Evolutionary conservation across 179 eudicot species (phyloP), one percentile per base, ranked within the genome.

Genomic region (Silene noctiflora): DNA sequence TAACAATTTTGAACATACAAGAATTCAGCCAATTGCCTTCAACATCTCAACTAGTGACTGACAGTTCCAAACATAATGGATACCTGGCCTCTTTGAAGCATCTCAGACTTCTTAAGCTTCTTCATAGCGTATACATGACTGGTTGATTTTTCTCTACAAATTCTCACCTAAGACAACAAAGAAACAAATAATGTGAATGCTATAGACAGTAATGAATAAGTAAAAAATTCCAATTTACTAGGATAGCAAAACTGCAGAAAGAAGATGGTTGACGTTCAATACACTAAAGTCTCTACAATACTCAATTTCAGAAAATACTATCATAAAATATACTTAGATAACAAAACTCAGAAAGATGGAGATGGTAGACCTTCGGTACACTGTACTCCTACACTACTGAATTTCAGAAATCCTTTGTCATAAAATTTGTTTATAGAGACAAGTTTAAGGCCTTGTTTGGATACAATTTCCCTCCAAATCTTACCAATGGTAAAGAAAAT

Each of bases 11-110:
- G 35, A 74, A 22, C 8, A 42, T 31, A 69, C 33, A 27, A 24
- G 39, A 42, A 76, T 64, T 67, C 77, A 82, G 79, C 27, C 71
- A 67, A 42, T 65, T 53, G 68, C 20, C 63, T 72, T 35, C 60
- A 59, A 14, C 33, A 59, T 74, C 72, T 44, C 73, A 17, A 56
- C 29, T 24, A 35, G 61, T 39, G 65, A 61, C 60, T 71, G 20
- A n/a, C 70, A 75, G 63, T 56, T 51, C 13, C 11, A 48, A 53
- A 51, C 74, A 51, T 12, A 53, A 79, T 69, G 59, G 51, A 72
- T 73, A 82, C 98, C 92, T 94, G 98, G 75, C 98, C 98, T 83
- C 98, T 83, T 66, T 97, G 93, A 77, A 94, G 97, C 98, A 94
- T 94, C 88, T 94, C 97, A 24, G 98, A 91, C 78, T 90, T 92